Conservation (phyloP, 305 asterid genomes). For the Fraxinus angustifolia region DNA sequence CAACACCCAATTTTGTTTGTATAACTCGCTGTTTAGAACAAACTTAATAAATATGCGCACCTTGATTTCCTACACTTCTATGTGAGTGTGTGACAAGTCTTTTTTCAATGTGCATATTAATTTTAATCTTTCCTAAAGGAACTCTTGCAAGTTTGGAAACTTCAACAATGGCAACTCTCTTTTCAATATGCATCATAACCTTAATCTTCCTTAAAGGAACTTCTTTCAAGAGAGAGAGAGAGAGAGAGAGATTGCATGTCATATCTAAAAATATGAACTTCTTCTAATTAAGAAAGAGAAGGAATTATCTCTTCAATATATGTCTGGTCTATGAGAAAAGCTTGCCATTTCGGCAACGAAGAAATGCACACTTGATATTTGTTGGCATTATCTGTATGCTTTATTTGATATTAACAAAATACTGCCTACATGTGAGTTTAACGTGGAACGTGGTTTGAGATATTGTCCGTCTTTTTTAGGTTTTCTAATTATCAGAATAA, state of each 20-base stretch:
- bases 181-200: not conserved
- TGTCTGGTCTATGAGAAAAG: not conserved
- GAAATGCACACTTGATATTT: not conserved
- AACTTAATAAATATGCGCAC: not conserved
- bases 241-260: not conserved
- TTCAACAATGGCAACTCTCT: not conserved
- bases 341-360: not conserved
- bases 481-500: not conserved
- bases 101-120: not conserved
- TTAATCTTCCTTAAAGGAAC: not conserved
- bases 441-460: not conserved
- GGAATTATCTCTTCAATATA: not conserved
- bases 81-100: not conserved
- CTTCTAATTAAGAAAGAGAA: not conserved
- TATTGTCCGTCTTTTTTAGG: not conserved
- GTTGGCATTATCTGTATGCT: not conserved
- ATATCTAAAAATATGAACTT: not conserved
- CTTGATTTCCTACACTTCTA: not conserved
- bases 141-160: not conserved
- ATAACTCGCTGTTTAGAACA: not conserved
- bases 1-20: not conserved
- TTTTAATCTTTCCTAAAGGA: not conserved
- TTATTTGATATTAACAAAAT: not conserved
- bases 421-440: not conserved
- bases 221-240: not conserved